Conservation (phyloP, 768 basidiomycete genomes). For the Stropharia rugosoannulata region DNA sequence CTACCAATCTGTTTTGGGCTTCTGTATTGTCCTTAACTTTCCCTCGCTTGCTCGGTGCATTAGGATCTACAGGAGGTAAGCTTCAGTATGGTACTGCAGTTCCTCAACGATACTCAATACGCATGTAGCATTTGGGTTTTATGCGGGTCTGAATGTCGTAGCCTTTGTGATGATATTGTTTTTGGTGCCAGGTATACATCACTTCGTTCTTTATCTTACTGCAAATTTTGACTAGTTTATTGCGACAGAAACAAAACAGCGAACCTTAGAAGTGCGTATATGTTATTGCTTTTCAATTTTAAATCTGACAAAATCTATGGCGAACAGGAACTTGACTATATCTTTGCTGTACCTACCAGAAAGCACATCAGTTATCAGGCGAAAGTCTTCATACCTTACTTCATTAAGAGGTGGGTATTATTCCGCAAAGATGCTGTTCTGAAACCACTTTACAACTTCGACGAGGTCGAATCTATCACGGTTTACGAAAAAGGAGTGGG, state of each 20-base stretch:
- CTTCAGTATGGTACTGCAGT: constrained; percentile 5
- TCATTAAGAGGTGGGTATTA: constrained; percentile 41
- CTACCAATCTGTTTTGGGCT: constrained; percentile 51
- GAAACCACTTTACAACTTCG: constrained; percentile 47
- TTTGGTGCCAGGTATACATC: constrained; percentile 40
- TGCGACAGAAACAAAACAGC: constrained; percentile 41
- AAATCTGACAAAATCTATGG: background rate
- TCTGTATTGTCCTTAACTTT: constrained; percentile 55
- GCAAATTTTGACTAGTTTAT: background rate
- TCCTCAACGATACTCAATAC: constrained; percentile 38
- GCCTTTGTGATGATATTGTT: constrained; percentile 54
- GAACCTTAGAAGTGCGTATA: constrained; percentile 36
- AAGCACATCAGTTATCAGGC: constrained; percentile 41
- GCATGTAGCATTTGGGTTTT: constrained; percentile 49
- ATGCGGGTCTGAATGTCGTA: constrained; percentile 46
- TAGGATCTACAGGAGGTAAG: constrained; percentile 41
- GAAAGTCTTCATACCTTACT: constrained; percentile 40
- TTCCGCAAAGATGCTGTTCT: constrained; percentile 31
- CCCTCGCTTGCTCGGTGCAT: constrained; percentile 50
- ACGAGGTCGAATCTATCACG: constrained; percentile 43
- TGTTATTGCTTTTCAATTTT: background rate
- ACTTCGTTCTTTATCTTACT: background rate
- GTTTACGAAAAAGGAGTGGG: constrained; percentile 42
- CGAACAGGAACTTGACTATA: constrained; percentile 36
- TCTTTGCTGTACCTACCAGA: constrained; percentile 45